Percentiles rank a stretch among this genome's conserved stretches.
Evolutionary conservation across 2,329 filamentous ascomycete genomes (phyloP).

Genomic region (Fusarium sp.): DNA sequence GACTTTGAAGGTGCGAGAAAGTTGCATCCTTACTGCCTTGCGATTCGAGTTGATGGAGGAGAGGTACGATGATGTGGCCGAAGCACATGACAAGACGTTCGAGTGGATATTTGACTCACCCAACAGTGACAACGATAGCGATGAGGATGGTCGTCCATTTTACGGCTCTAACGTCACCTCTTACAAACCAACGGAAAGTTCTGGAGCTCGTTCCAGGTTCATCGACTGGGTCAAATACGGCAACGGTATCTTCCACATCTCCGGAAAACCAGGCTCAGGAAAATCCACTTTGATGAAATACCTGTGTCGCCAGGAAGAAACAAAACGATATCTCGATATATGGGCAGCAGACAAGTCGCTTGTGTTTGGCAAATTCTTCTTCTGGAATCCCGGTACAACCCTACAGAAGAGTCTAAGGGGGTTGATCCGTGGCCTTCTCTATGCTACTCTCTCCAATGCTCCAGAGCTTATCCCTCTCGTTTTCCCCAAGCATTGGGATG

Average conservation of each 20-base stretch:
- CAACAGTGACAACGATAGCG: accelerated
- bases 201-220: accelerated
- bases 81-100: neutral
- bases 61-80: neutral
- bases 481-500: neutral
- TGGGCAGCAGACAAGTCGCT: neutral
- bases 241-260: neutral
- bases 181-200: accelerated
- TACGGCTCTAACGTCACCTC: accelerated
- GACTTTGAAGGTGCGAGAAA: neutral
- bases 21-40: neutral
- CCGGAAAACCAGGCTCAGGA: neutral
- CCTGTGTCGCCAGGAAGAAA: accelerated
- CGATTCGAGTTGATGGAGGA: neutral
- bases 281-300: neutral
- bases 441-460: neutral
- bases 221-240: neutral
- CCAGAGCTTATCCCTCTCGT: neutral
- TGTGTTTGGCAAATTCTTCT: neutral
- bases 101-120: neutral
- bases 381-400: neutral
- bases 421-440: neutral
- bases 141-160: accelerated
- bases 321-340: accelerated
- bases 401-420: neutral